Base-by-base conservation (phyloP, 306 rosid species). In the Myrica gale region DNA sequence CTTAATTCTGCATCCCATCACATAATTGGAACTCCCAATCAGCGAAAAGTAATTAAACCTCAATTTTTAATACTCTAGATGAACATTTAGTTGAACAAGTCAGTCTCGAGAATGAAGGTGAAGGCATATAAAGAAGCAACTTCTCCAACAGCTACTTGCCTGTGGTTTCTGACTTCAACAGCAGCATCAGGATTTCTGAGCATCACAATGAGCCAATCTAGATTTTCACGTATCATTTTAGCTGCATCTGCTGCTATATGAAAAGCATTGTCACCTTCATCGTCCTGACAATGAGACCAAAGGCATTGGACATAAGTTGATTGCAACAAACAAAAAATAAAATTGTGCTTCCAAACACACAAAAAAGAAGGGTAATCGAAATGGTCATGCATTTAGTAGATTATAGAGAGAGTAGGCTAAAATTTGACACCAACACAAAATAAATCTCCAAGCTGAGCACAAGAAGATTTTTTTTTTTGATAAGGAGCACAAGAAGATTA, bases 231-330 rank as follows among this genome's bases (percentile, higher is more conserved):
- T 66, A 92, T 89, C 99, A 92, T 95, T 87, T 82, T 95, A 58
- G 97, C 91, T 50, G 99, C 90, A 74, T 95, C 97, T 45, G 97
- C 97, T 62, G 97, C 97, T 82, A 95, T 92, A 81, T 95, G 99
- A 78, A 95, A 90, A 79, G 99, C 96, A 81, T 88, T 95, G 70
- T 95, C 96, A 68, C 97, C 99, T 80, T 95, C 99, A 61, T 92
- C 99, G 81, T 92, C 96, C 99, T 95, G 87, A 74, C 58, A 82
- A 52, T 58, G 60, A 77, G 53, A 68, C 62, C 76, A 83, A 39
- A 71, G 54, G 17, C 37, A 13, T 56, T 66, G 56, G 50, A 12
- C 41, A 11, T 32, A 72, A 84, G 74, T 81, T 61, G 65, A 79
- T 72, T 72, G 26, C 42, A 57, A 67, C 72, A 66, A 39, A 65